Evolutionary conservation across 306 rosid genomes (phyloP).

Genomic region (Lathyrus aphaca): DNA sequence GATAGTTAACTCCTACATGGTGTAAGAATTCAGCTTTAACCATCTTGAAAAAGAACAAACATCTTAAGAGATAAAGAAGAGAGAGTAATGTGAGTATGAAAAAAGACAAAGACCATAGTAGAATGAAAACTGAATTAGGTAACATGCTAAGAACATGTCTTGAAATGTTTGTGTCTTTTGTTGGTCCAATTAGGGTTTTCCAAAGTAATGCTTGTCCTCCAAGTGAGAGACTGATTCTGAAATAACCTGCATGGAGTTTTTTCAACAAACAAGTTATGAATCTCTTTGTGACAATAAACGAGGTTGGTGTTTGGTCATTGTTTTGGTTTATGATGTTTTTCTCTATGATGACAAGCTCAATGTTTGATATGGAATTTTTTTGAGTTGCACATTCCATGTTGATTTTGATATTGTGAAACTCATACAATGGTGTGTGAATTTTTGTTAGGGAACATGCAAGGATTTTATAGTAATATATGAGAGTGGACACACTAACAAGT

Average conservation of each 20-base stretch:
- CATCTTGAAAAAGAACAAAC: constrained; percentile 55
- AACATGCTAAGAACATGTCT: constrained; percentile 34
- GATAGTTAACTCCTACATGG: constrained; percentile 64
- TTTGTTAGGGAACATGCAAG: constrained; percentile 10
- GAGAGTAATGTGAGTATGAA: constrained; percentile 45
- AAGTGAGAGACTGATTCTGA: constrained; percentile 64
- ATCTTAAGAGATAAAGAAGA: constrained; percentile 54
- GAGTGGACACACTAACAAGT: constrained; percentile 12
- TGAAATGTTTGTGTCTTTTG: constrained; percentile 17
- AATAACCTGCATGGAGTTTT: constrained; percentile 66
- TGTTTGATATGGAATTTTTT: constrained; percentile 20
- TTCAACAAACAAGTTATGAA: constrained; percentile 44
- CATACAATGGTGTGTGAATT: not conserved
- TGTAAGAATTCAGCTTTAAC: constrained; percentile 65
- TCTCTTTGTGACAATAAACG: constrained; percentile 23
- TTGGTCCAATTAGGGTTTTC: constrained; percentile 45
- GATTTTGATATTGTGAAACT: not conserved
- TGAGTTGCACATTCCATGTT: constrained; percentile 35
- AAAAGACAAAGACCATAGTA: constrained; percentile 54
- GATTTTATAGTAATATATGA: constrained; percentile 33
- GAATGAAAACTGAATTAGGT: constrained; percentile 40
- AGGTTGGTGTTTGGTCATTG: constrained; percentile 9
- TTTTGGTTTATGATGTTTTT: not conserved
- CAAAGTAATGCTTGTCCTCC: constrained; percentile 66
- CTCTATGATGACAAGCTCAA: constrained; percentile 39